A percentile compares a stretch with the other conserved stretches of the same genome.
These are phyloP conservation scores for Colletotrichum magnum DNA, from an alignment of 2,329 filamentous ascomycete genomes.

Conservation along the genomic window DNA sequence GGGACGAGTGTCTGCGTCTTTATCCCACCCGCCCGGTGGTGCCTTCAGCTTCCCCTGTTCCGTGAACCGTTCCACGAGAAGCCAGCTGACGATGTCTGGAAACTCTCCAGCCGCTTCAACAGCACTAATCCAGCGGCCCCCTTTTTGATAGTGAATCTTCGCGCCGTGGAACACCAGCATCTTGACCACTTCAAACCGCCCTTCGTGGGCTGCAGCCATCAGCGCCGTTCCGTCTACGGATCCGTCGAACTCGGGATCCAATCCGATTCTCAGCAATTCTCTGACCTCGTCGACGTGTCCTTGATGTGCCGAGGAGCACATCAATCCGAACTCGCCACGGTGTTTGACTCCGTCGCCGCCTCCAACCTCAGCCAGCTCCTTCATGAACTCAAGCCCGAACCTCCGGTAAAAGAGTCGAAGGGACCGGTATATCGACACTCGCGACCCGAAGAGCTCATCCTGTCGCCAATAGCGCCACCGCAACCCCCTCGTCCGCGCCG, in stretches of 20 bases:
- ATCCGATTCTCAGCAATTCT: neutral
- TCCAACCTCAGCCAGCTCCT: neutral
- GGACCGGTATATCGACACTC: too few relatives aligned
- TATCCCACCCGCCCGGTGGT: neutral
- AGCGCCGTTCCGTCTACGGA: constrained; percentile 9
- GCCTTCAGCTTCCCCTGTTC: constrained; percentile 13
- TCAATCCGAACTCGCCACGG: neutral
- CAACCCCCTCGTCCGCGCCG: neutral
- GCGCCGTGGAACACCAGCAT: constrained; percentile 10
- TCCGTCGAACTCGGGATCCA: constrained; percentile 9
- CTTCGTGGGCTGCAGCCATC: constrained; percentile 11
- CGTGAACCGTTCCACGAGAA: constrained; percentile 13
- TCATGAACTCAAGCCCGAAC: neutral
- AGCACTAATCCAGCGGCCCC: neutral
- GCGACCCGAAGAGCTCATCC: neutral
- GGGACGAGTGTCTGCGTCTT: neutral
- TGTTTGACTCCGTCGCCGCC: neutral
- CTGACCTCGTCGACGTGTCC: constrained; percentile 7
- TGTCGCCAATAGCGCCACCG: neutral
- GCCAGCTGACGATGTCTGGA: constrained; percentile 3
- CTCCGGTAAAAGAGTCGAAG: constrained; percentile 13
- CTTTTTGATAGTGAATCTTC: neutral
- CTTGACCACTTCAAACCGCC: constrained; percentile 17
- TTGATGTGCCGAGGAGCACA: constrained; percentile 1
- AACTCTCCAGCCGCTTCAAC: neutral